A percentile compares a stretch with the other conserved stretches of the same genome.
Evolutionary conservation across 2,329 filamentous ascomycete species (phyloP).

Genomic region (Xylariaceae sp.): DNA sequence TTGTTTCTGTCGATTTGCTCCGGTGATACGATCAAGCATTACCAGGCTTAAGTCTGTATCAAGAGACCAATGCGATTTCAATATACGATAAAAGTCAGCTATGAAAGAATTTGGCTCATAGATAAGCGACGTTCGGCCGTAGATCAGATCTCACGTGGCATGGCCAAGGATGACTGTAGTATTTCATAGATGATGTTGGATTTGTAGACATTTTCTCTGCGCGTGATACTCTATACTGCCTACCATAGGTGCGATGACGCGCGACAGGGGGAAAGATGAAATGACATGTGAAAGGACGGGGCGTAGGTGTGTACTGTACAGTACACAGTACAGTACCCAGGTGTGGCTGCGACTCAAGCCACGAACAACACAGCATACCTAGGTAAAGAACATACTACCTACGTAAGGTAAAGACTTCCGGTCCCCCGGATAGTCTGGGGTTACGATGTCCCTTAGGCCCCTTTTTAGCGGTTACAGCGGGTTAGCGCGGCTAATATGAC

Average conservation of each 20-base stretch:
- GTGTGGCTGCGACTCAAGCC: not conserved
- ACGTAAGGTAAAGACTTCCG: too few species aligned
- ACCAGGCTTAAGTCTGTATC: too few species aligned
- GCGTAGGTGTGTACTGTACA: not conserved
- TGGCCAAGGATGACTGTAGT: not conserved
- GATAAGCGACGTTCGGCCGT: too few species aligned
- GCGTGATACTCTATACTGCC: slow-evolving; percentile 18
- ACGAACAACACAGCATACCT: not conserved
- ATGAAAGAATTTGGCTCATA: too few species aligned
- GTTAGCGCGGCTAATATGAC: slow-evolving; percentile 21
- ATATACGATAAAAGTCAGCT: too few species aligned
- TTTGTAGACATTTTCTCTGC: slow-evolving; percentile 1
- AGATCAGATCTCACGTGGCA: slow-evolving; percentile 2
- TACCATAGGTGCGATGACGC: not conserved
- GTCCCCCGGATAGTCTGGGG: slow-evolving; percentile 21
- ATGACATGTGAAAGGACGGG: slow-evolving; percentile 25
- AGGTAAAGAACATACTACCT: too few species aligned
- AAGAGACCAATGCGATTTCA: too few species aligned
- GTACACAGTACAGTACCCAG: not conserved
- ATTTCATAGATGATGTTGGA: not conserved
- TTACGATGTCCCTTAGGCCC: not conserved
- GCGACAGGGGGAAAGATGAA: not conserved
- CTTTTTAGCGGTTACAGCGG: slow-evolving; percentile 20
- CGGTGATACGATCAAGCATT: too few species aligned
- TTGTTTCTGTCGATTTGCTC: too few species aligned